Percentiles rank a stretch among this genome's conserved stretches.
These are phyloP conservation scores for Pterulicium gracile DNA, from an alignment of 1,284 basidiomycete genomes.

Conservation along the genomic window DNA sequence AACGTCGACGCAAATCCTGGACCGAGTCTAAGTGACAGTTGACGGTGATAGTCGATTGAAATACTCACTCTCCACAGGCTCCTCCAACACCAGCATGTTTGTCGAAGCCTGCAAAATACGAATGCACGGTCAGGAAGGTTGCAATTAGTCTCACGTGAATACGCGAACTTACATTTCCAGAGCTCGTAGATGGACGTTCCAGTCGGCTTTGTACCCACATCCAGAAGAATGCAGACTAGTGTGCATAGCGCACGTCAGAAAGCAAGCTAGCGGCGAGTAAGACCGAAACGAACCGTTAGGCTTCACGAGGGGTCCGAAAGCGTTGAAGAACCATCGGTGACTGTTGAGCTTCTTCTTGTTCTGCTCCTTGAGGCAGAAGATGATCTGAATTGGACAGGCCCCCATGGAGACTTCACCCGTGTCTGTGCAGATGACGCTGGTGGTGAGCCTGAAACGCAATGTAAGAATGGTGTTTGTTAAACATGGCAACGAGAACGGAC, in stretches of 20 bases:
- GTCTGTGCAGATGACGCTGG: conserved; percentile 70
- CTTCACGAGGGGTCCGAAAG: conserved; percentile 80
- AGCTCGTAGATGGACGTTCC: conserved; percentile 92
- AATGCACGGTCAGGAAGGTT: not conserved
- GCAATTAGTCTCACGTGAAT: no score
- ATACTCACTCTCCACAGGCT: conserved; percentile 87
- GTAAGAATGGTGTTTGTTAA: conserved; percentile 3
- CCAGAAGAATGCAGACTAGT: conserved; percentile 74
- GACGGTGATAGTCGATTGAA: not conserved
- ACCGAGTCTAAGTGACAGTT: not conserved
- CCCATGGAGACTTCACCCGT: conserved; percentile 81
- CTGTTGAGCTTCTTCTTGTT: conserved; percentile 94
- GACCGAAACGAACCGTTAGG: conserved; percentile 64
- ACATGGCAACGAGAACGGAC: conserved; percentile 25
- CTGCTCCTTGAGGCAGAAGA: conserved; percentile 92
- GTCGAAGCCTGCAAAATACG: conserved; percentile 59
- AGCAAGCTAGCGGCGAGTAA: conserved; percentile 4
- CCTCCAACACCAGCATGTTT: conserved; percentile 86
- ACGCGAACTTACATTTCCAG: conserved; percentile 66
- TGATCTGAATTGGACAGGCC: conserved; percentile 79
- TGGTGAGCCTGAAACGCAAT: conserved; percentile 50
- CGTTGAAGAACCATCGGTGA: conserved; percentile 97
- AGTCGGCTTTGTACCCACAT: conserved; percentile 91
- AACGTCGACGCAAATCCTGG: conserved; percentile 75
- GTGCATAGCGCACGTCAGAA: conserved; percentile 4